Conservation (phyloP, 148 eudicot species). For the Tetragonia tetragonoides region DNA sequence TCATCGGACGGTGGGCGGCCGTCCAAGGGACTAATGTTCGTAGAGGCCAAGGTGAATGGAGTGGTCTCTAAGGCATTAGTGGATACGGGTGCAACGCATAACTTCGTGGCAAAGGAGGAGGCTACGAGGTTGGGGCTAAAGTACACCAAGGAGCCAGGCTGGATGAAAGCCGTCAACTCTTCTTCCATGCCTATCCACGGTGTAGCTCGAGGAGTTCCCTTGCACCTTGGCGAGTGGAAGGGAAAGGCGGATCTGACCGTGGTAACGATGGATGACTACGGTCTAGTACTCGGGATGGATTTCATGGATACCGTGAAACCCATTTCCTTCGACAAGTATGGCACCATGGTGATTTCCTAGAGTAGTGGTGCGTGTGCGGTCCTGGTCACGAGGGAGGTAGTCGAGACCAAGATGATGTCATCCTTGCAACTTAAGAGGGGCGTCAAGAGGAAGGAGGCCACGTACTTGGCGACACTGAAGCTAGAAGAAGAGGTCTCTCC, state of each 20-base stretch:
- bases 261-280: not conserved
- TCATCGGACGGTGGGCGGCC: not conserved
- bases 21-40: not conserved
- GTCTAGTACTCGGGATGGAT: not conserved
- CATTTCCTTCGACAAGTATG: not conserved
- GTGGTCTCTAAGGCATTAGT: not conserved
- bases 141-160: not conserved
- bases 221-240: not conserved
- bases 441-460: too few species aligned
- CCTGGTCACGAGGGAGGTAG: not conserved
- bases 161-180: not conserved
- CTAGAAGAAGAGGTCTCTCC: too few species aligned
- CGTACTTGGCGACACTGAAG: too few species aligned
- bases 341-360: not conserved
- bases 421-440: too few species aligned
- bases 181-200: not conserved
- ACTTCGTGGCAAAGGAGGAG: not conserved
- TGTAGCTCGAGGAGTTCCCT: not conserved
- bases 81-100: not conserved
- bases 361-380: not conserved
- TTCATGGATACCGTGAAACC: not conserved
- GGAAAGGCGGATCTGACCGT: not conserved
- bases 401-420: not conserved
- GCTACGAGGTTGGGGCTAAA: not conserved
- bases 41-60: not conserved